These are phyloP conservation scores for Moesziomyces sp. DNA, from an alignment of 1,284 basidiomycete species.

Conservation along the genomic window DNA sequence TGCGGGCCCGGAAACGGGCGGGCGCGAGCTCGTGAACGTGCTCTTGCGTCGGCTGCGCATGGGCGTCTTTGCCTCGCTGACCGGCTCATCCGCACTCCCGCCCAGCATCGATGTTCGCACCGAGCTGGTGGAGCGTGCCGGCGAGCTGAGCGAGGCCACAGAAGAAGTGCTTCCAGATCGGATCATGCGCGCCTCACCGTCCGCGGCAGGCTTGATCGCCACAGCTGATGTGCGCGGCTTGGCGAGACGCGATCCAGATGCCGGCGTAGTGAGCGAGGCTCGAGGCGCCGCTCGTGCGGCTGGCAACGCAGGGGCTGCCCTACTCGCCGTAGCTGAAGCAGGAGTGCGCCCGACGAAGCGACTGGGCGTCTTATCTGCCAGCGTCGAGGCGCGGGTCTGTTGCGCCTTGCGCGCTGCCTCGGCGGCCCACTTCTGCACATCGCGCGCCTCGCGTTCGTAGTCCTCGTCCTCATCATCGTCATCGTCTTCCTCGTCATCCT, in stretches of 20 bases:
- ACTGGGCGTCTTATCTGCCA: slow-evolving; percentile 9
- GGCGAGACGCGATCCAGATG: slow-evolving; percentile 16
- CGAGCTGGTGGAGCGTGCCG: neutral
- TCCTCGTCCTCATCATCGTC: slow-evolving; percentile 16
- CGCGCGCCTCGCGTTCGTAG: slow-evolving; percentile 18
- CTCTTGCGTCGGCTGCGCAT: slow-evolving; percentile 41
- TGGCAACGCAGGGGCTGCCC: slow-evolving; percentile 11
- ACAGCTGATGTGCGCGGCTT: slow-evolving; percentile 20
- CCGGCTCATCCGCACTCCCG: too few species aligned
- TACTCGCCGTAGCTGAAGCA: neutral
- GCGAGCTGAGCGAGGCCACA: neutral
- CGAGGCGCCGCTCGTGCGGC: slow-evolving; percentile 9
- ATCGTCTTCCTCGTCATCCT: slow-evolving; percentile 30
- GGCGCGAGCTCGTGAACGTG: slow-evolving; percentile 35
- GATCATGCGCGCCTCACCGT: neutral
- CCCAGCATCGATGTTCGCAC: neutral
- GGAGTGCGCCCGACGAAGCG: neutral
- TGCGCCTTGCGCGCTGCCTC: slow-evolving; percentile 32
- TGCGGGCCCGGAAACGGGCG: slow-evolving; percentile 35
- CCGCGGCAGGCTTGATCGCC: neutral
- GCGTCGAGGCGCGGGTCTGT: slow-evolving; percentile 3
- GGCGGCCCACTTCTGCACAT: slow-evolving; percentile 33
- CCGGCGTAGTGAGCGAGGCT: slow-evolving; percentile 24
- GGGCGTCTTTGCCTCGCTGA: slow-evolving; percentile 25
- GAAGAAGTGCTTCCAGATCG: slow-evolving; percentile 27